Conservation (phyloP, 768 basidiomycete genomes). For the Mycena chlorophos region DNA sequence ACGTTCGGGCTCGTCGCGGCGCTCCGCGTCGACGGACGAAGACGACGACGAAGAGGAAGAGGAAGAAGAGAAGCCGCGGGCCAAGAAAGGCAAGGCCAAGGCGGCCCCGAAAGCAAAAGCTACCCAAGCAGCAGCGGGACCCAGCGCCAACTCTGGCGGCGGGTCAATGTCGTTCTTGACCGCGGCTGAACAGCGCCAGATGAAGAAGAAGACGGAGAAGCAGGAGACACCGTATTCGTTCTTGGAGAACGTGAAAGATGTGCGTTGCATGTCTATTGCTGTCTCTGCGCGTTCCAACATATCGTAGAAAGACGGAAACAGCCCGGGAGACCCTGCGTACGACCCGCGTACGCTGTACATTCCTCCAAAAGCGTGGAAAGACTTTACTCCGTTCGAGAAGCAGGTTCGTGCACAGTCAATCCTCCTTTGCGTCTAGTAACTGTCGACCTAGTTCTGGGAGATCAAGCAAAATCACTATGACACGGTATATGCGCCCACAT, state of each 20-base stretch:
- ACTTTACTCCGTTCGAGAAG: conserved; percentile 94
- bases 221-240: conserved; percentile 76
- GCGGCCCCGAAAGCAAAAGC: conserved; percentile 26
- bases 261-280: conserved; percentile 30
- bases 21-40: conserved; percentile 39
- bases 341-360: conserved; percentile 88
- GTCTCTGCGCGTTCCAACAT: conserved; percentile 2
- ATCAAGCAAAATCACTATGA: conserved; percentile 99
- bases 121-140: conserved; percentile 29
- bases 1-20: conserved; percentile 48
- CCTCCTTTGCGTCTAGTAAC: conserved; percentile 1
- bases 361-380: conserved; percentile 71
- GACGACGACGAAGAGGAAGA: conserved; percentile 41
- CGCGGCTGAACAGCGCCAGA: conserved; percentile 74
- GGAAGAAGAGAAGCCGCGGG: conserved; percentile 39
- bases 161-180: conserved; percentile 63
- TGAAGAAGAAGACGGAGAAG: conserved; percentile 81
- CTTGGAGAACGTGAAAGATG: conserved; percentile 71
- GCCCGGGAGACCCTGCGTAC: conserved; percentile 81
- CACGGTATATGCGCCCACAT: conserved; percentile 53
- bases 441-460: conserved; percentile 65
- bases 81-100: conserved; percentile 36
- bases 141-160: conserved; percentile 21
- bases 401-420: conserved; percentile 49
- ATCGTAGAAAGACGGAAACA: conserved; percentile 72